Evolutionary conservation across 345 rosid species (phyloP).

Genomic region (Anastatica hierochuntica): DNA sequence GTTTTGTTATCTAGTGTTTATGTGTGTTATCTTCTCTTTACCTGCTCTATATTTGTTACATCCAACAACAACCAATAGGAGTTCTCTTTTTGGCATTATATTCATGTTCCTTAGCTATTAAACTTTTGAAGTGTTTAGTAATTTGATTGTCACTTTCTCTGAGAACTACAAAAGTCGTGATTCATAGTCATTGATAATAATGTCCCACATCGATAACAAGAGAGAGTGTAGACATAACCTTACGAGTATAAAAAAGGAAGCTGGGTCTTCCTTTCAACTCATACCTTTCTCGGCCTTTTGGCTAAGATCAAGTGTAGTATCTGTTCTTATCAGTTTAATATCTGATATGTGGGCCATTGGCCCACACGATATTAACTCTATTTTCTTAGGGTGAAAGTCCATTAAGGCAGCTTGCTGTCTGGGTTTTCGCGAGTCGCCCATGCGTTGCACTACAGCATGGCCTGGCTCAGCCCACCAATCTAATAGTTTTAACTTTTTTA

Average conservation of each 20-base stretch:
- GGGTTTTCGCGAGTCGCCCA: too few relatives aligned
- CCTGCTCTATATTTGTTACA: slow-evolving; percentile 25
- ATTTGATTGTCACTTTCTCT: too few relatives aligned
- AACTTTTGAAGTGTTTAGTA: not conserved
- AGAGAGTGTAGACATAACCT: too few relatives aligned
- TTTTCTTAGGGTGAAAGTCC: slow-evolving; percentile 1
- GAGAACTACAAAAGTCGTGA: too few relatives aligned
- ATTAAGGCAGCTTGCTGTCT: too few relatives aligned
- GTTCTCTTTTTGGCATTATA: slow-evolving; percentile 9
- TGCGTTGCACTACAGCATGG: too few relatives aligned
- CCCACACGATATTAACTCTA: slow-evolving; percentile 23
- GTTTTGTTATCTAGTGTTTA: slow-evolving; percentile 15
- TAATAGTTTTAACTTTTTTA: too few relatives aligned
- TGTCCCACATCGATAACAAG: too few relatives aligned
- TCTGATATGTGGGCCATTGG: slow-evolving; percentile 40
- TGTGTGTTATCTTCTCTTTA: slow-evolving; percentile 5
- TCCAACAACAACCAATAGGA: slow-evolving; percentile 21
- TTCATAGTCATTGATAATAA: too few relatives aligned
- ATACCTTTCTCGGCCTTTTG: slow-evolving; percentile 68
- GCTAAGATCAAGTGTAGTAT: slow-evolving; percentile 65
- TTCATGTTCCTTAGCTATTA: not conserved
- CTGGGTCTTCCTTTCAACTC: not conserved
- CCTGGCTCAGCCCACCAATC: too few relatives aligned
- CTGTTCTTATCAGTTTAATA: slow-evolving; percentile 63
- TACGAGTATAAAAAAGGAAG: too few relatives aligned